Conservation (phyloP, 208 protist genomes). For the Giardia duodenalis region DNA sequence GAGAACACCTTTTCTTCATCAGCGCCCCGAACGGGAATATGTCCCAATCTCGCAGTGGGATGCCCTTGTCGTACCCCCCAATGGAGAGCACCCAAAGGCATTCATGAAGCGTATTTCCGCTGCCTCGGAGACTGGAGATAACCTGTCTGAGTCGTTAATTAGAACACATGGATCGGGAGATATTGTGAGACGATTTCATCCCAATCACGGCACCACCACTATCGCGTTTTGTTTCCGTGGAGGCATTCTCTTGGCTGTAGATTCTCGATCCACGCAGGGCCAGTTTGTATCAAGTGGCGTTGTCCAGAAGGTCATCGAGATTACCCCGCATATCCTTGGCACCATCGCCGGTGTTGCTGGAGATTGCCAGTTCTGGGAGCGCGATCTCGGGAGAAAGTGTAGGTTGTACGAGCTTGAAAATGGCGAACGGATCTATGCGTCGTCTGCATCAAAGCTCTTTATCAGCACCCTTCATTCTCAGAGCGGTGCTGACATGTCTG, state of each 20-base stretch:
- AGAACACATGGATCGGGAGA: neutral
- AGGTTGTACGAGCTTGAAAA: slow-evolving; percentile 75
- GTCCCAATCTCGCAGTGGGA: neutral
- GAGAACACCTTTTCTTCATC: neutral
- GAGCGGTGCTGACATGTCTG: slow-evolving; percentile 79
- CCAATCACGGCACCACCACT: slow-evolving; percentile 86
- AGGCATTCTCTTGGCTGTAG: slow-evolving; percentile 93
- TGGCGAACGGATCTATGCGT: slow-evolving; percentile 81
- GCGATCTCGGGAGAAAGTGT: slow-evolving; percentile 78
- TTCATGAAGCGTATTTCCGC: too few species aligned
- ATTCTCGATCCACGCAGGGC: slow-evolving; percentile 91
- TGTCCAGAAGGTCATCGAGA: slow-evolving; percentile 98
- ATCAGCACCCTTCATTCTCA: slow-evolving; percentile 94
- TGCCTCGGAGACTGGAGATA: too few species aligned
- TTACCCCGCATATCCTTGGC: slow-evolving; percentile 92
- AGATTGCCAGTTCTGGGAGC: slow-evolving; percentile 97
- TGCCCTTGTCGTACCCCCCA: neutral
- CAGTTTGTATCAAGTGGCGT: slow-evolving; percentile 91
- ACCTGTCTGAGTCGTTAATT: neutral
- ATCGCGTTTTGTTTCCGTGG: slow-evolving; percentile 86
- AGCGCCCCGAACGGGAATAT: neutral
- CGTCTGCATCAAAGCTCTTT: slow-evolving; percentile 95
- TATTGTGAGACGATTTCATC: neutral
- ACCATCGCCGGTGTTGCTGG: slow-evolving; percentile 98
- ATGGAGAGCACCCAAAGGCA: neutral